Evolutionary conservation across 768 basidiomycete species (phyloP), one percentile per base, ranked within the genome.

Genomic region (Lactarius vividus): DNA sequence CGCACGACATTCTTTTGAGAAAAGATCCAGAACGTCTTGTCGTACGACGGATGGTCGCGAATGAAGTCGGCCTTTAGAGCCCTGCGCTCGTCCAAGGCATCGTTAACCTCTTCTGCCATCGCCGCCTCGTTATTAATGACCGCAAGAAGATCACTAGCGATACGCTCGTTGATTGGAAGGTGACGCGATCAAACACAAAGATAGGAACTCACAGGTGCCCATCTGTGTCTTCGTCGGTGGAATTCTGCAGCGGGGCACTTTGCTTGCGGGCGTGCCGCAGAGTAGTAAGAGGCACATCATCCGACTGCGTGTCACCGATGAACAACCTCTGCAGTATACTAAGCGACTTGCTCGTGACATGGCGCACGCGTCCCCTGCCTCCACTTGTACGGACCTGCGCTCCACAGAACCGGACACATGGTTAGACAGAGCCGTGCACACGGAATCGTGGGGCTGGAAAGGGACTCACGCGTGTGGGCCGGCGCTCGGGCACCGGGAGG

Each of bases 11-110:
- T 92, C 69, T 85, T 83, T 77, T 96, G 94, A 2, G 89, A 84
- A 74, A 98, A 89, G 23, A 96, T 66, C 91, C 92, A 97, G 67
- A 98, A 89, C 0, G 91, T 85, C 72, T 87, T 91, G 76, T 98
- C 96, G 72, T 91, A 98, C 2, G 88, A 83, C 0, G 96, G 94
- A 76, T 97, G 90, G 62, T 88, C 85, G 2, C 84, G 85, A 69
- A 97, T 96, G 74, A 96, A 94, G 69, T 96, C 92, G 0, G 89
- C 88, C 73, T 87, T 90, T 71, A 85, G 85, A 9, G 90, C 91
- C 8, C 86, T 83, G 23, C 83, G 83, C 76, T 96, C 92, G 63
- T 86, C 82, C 42, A 83, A 68, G 23, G 82, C 83, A 71, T 96
- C 90, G 65, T 82, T 81, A 10, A 82, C 72, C 53, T 87, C 84